Evolutionary conservation across 495 filamentous ascomycete species (phyloP).

Genomic region (Baudoinia panamericana): DNA sequence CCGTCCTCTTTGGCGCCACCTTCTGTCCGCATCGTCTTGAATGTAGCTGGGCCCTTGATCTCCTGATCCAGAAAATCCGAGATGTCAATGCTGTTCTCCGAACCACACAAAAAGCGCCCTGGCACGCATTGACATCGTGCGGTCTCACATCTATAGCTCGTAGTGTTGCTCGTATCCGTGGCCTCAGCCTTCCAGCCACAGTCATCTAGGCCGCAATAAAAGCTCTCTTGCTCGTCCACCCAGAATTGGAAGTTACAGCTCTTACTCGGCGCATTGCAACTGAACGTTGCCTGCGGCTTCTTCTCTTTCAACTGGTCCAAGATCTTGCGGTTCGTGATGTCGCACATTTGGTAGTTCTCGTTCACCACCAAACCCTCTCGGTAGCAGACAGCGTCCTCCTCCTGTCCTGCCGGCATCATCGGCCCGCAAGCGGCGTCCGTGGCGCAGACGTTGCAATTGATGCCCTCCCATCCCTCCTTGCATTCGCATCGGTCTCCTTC

Average conservation of each 20-base stretch:
- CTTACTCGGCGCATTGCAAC: constrained; percentile 57
- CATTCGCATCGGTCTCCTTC: constrained; percentile 62
- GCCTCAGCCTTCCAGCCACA: constrained; percentile 61
- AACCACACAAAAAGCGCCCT: constrained; percentile 84
- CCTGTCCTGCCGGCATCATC: constrained; percentile 63
- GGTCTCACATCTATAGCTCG: constrained; percentile 69
- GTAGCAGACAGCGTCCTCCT: constrained; percentile 76
- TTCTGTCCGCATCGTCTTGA: constrained; percentile 52
- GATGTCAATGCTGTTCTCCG: constrained; percentile 81
- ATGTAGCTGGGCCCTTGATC: constrained; percentile 78
- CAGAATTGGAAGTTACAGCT: constrained; percentile 96
- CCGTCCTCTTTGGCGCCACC: constrained; percentile 46
- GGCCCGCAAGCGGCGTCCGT: constrained; percentile 69
- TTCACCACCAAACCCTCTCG: constrained; percentile 79
- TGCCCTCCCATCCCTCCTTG: constrained; percentile 89
- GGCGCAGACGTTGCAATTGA: constrained; percentile 96
- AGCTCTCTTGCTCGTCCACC: constrained; percentile 86
- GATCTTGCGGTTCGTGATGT: constrained; percentile 91
- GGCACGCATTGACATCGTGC: constrained; percentile 79
- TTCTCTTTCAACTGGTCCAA: constrained; percentile 67
- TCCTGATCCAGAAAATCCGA: constrained; percentile 65
- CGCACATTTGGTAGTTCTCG: constrained; percentile 94
- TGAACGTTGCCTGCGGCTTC: constrained; percentile 87
- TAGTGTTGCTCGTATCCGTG: constrained; percentile 60
- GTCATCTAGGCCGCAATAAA: constrained; percentile 80